Evolutionary conservation across 1,284 basidiomycete genomes (phyloP).

Genomic region (Uromyces viciae-fabae): DNA sequence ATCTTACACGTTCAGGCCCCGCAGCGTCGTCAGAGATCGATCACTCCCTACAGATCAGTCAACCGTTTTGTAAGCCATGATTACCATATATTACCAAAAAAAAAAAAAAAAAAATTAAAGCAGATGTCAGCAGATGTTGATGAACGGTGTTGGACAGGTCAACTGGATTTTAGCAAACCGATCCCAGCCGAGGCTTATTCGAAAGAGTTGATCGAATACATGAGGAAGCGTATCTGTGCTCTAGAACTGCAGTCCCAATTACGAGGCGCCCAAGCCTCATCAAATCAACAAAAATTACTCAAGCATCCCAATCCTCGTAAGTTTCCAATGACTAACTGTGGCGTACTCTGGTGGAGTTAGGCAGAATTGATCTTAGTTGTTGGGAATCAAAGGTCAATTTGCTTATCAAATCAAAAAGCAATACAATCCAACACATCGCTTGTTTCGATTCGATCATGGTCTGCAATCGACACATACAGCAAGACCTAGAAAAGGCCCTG

Average conservation of each 20-base stretch:
- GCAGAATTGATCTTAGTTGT: no score
- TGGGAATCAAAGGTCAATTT: no score
- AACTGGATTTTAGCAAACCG: not conserved
- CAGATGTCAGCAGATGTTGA: not conserved
- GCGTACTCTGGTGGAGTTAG: no score
- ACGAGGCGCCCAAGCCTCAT: not conserved
- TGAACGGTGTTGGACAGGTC: not conserved
- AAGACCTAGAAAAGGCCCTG: not conserved
- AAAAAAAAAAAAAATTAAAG: no score
- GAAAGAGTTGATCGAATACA: not conserved
- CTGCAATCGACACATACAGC: not conserved
- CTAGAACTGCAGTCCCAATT: not conserved
- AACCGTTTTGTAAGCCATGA: no score
- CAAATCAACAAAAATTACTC: not conserved
- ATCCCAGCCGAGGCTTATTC: not conserved
- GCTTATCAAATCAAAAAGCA: not conserved
- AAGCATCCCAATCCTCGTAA: not conserved
- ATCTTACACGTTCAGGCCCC: no score
- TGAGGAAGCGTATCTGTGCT: not conserved
- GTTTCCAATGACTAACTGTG: no score
- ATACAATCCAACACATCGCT: not conserved
- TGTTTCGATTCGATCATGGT: not conserved
- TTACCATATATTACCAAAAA: no score
- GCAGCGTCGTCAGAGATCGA: no score
- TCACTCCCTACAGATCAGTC: no score